phyloP scores from a whole-genome alignment of 2,329 filamentous ascomycete genomes.

The Talaromyces sp. region DNA sequence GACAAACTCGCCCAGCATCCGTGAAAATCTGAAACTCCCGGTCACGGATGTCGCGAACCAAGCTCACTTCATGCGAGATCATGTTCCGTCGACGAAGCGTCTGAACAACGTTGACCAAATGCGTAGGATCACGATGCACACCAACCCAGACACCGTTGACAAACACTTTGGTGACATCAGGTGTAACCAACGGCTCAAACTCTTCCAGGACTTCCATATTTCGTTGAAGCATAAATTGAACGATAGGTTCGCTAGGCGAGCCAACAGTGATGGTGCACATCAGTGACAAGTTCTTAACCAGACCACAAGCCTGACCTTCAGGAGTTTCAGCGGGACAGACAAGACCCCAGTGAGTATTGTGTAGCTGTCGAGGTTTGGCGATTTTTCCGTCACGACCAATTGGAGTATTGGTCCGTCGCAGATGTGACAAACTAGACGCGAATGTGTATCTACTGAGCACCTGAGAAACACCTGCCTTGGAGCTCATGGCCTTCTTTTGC shows the following conservation, averaged over 20 bases:
- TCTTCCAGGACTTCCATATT: constrained; percentile 97
- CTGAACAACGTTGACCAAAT: constrained; percentile 73
- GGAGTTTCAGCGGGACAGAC: constrained; percentile 97
- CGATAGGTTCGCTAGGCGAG: constrained; percentile 80
- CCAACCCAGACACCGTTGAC: constrained; percentile 98
- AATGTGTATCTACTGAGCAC: constrained; percentile 98
- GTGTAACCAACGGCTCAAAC: constrained; percentile 78
- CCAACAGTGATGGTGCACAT: constrained; percentile 99
- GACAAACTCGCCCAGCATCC: constrained; percentile 89
- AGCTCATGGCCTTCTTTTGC: constrained; percentile 94
- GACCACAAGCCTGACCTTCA: constrained; percentile 94
- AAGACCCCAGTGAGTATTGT: constrained; percentile 97
- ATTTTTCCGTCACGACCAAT: constrained; percentile 97
- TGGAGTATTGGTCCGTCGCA: constrained; percentile 94
- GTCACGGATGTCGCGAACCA: constrained; percentile 93
- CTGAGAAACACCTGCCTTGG: constrained; percentile 95
- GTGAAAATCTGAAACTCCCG: constrained; percentile 98
- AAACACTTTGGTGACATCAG: constrained; percentile 94
- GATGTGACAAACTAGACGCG: constrained; percentile 90
- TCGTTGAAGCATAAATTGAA: constrained; percentile 90
- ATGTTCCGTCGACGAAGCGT: constrained; percentile 72
- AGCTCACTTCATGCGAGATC: constrained; percentile 85
- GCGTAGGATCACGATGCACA: constrained; percentile 81
- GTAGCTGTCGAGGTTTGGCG: constrained; percentile 92
- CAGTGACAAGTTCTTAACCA: constrained; percentile 94